Base-by-base conservation (phyloP, 2,329 filamentous ascomycete genomes). In the Xylariaceae sp. region DNA sequence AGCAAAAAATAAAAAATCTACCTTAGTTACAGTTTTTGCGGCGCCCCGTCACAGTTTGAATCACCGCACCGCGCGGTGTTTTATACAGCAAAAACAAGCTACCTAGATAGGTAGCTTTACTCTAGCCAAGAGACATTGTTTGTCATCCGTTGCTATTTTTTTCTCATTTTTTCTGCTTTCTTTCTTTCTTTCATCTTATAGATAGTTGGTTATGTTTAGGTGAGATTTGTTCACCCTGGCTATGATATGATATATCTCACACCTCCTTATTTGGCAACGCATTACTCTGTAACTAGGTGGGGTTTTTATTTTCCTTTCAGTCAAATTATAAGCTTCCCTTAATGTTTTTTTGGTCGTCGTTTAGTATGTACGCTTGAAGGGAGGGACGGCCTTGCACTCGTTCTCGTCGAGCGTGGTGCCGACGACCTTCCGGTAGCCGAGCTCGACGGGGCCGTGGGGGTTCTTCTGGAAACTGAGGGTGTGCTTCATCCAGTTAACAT, bases 401-500 rank as follows among this genome's bases (percentile, higher is more conserved):
- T 83, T 87, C 85, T 96, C 92, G 72, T 97, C 94, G 68, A 99
- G 81, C 30, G 94, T 97, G 64, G 84, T 87, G 67, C 82, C 82
- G 64, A 89, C 88, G 63, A 99, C 94, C 65, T 82, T 81, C 76
- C 94, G 86, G 84, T 97, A 97, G 64, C 85, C 81, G 64, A 97
- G 81, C 63, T 97, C 88, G 58, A 94, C 86, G 79, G 91, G 85
- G 73, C 88, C 89, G 72, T 97, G 93, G 39, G 92, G 90, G 73
- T 87, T 75, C 88, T 91, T 95, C 83, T 99, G 94, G 88, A 88
- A 99, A 67, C 88, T 91, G 63, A 99, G 84, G 51, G 91, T 96
- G 84, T 99, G 94, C 88, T 97, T 97, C 93, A 97, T 97, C 93
- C 93, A 97, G 76, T 95, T 88, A 77, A 87, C 82, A 74, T 99